Evolutionary conservation across 352 stramenopile species (phyloP).

Genomic region (Salisapilia sapeloensis): DNA sequence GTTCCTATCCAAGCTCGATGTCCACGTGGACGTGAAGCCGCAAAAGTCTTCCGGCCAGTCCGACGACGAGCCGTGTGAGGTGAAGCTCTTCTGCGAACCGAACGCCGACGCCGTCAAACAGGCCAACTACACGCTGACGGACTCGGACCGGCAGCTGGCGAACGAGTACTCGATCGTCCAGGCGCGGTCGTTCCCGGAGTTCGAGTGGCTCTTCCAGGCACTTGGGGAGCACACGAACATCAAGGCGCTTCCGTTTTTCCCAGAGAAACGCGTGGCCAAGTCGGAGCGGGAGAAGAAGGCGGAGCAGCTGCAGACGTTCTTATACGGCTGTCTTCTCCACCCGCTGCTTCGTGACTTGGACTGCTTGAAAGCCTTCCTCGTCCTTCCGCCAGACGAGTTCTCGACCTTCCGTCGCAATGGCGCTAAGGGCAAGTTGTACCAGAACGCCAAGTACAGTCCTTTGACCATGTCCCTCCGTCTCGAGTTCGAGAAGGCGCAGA

Average conservation of each 20-base stretch:
- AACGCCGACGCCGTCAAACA: conserved; percentile 36
- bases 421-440: conserved; percentile 55
- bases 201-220: conserved; percentile 65
- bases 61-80: conserved; percentile 40
- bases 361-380: conserved; percentile 73
- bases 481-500: conserved; percentile 75
- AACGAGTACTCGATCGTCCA: conserved; percentile 70
- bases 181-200: conserved; percentile 54
- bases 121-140: conserved; percentile 27
- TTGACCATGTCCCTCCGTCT: conserved; percentile 60
- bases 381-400: conserved; percentile 48
- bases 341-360: conserved; percentile 60
- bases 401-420: conserved; percentile 44
- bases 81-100: conserved; percentile 70
- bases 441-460: conserved; percentile 64
- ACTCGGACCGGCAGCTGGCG: conserved; percentile 41
- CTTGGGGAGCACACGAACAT: conserved; percentile 63
- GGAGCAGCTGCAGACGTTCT: conserved; percentile 45
- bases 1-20: conserved; percentile 74
- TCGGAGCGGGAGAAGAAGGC: conserved; percentile 31
- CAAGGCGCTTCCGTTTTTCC: conserved; percentile 67
- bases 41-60: conserved; percentile 13
- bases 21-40: conserved; percentile 35
- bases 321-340: conserved; percentile 69
- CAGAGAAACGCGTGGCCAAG: conserved; percentile 38